These are phyloP conservation scores for Xylariaceae sp. DNA, from an alignment of 2,329 filamentous ascomycete genomes.

Conservation along the genomic window DNA sequence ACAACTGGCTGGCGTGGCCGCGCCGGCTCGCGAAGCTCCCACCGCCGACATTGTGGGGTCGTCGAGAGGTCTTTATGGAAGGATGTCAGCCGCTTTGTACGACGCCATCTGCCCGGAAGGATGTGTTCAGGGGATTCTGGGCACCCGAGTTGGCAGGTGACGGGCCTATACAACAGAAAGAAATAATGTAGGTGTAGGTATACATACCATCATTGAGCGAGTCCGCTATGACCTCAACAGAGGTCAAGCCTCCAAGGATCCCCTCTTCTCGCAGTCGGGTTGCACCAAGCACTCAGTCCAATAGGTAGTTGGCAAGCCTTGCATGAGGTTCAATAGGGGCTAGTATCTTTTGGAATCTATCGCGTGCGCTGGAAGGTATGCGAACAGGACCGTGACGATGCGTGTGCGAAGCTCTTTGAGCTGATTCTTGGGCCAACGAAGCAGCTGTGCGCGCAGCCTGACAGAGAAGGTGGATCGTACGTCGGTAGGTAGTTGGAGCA, in stretches of 20 bases:
- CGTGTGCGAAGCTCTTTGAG: too few species aligned
- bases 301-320: constrained; percentile 22
- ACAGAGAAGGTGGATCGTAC: too few species aligned
- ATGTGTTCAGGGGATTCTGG: constrained; percentile 1
- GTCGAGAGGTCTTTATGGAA: constrained; percentile 51
- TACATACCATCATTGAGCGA: constrained; percentile 31
- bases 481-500: too few species aligned
- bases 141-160: not conserved
- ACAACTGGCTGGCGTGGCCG: constrained; percentile 55
- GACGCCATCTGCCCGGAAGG: constrained; percentile 3
- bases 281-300: constrained; percentile 25
- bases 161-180: not conserved
- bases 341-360: constrained; percentile 2
- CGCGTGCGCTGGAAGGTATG: not conserved
- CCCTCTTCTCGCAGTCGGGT: constrained; percentile 25
- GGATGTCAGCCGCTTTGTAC: not conserved
- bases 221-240: constrained; percentile 24
- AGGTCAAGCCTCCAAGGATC: constrained; percentile 23
- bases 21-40: constrained; percentile 56
- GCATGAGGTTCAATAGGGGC: constrained; percentile 22
- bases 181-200: not conserved
- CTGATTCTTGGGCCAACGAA: too few species aligned
- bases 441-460: too few species aligned
- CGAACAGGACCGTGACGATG: too few species aligned
- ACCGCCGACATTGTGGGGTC: constrained; percentile 50